Conservation (phyloP, 805 yeast species). For the Nakazawaea laoshanensis region DNA sequence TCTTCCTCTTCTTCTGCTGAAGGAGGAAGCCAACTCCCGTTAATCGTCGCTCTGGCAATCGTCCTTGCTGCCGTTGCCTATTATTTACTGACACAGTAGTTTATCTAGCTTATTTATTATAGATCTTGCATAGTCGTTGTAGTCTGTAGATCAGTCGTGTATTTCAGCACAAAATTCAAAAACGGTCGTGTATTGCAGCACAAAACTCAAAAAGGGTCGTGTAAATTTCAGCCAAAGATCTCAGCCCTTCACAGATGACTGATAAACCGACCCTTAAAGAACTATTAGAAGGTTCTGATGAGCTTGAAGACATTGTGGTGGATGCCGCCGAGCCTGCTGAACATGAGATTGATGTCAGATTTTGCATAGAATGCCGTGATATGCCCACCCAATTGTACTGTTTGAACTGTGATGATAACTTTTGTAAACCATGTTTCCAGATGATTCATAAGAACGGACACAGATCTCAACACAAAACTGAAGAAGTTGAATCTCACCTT, state of each 20-base stretch:
- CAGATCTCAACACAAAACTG: conserved; percentile 35
- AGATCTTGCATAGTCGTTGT: too few species aligned
- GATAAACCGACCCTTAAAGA: too few species aligned
- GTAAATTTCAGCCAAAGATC: too few species aligned
- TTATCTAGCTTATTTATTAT: not conserved
- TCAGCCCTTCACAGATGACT: too few species aligned
- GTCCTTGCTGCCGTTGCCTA: conserved; percentile 35
- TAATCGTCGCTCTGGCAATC: conserved; percentile 26
- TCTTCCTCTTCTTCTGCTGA: conserved; percentile 10
- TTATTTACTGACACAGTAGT: conserved; percentile 17
- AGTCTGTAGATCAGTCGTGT: too few species aligned
- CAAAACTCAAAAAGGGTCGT: too few species aligned
- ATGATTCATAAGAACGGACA: conserved; percentile 66
- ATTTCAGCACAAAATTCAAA: too few species aligned
- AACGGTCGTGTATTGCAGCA: too few species aligned
- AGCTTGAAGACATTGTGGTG: conserved; percentile 12
- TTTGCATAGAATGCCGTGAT: conserved; percentile 67
- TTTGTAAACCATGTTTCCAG: conserved; percentile 62
- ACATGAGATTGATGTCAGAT: conserved; percentile 24
- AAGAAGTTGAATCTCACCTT: conserved; percentile 14
- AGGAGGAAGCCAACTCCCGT: conserved; percentile 20
- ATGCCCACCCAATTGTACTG: conserved; percentile 64
- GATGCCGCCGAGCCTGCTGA: conserved; percentile 17
- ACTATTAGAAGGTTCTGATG: too few species aligned
- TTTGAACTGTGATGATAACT: conserved; percentile 53